phyloP scores from a whole-genome alignment of 768 basidiomycete genomes.

The Kwoniella heveanensis region DNA sequence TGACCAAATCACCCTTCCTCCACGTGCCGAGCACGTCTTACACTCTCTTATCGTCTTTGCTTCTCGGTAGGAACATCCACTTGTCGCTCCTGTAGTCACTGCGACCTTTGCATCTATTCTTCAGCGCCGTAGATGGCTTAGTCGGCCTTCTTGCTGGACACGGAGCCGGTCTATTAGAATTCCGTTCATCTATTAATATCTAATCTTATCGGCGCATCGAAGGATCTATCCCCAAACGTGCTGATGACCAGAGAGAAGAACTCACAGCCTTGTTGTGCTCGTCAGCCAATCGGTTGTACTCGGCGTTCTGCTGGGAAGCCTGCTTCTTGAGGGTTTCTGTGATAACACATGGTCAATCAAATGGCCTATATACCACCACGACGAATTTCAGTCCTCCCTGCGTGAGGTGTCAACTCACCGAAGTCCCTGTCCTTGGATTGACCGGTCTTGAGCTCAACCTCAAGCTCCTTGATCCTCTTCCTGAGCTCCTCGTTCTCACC shows the following conservation, averaged over 20 bases:
- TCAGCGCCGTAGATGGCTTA: conserved; percentile 44
- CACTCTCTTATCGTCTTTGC: too few species aligned
- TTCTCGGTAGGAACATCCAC: too few species aligned
- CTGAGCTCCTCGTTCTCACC: conserved; percentile 58
- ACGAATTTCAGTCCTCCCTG: too few species aligned
- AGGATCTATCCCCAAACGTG: too few species aligned
- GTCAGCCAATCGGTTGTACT: conserved; percentile 80
- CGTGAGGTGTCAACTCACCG: conserved; percentile 59
- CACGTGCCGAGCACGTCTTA: too few species aligned
- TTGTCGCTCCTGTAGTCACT: too few species aligned
- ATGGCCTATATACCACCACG: too few species aligned
- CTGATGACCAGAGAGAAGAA: background rate
- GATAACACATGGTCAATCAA: too few species aligned
- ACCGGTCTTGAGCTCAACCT: conserved; percentile 65
- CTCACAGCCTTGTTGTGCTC: conserved; percentile 67
- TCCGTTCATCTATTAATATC: too few species aligned
- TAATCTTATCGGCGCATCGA: too few species aligned
- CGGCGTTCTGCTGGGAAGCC: conserved; percentile 71
- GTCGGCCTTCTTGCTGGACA: conserved; percentile 69
- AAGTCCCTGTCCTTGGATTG: conserved; percentile 69
- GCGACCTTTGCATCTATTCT: too few species aligned
- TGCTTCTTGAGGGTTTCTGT: conserved; percentile 82
- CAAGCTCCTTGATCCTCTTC: conserved; percentile 68
- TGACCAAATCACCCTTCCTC: background rate
- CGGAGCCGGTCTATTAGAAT: conserved; percentile 61